A percentile compares a stretch with the other conserved stretches of the same genome.
Evolutionary conservation across 371 early-diverging fungal genomes (phyloP).

Genomic region (Circinella minor): DNA sequence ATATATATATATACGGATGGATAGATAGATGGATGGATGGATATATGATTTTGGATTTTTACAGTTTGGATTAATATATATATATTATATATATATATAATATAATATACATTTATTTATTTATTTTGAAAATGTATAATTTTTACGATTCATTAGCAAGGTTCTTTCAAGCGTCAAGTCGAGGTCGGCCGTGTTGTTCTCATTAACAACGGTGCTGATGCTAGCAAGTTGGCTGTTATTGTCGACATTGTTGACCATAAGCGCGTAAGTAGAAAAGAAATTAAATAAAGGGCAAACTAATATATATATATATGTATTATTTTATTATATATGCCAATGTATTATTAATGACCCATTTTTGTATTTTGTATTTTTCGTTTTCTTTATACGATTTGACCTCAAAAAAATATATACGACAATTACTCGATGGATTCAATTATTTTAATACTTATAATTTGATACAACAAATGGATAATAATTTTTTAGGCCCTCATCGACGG

Average conservation of each 20-base stretch:
- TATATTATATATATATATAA: too few relatives aligned
- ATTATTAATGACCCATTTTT: too few relatives aligned
- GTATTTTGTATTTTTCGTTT: too few relatives aligned
- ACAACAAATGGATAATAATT: neutral
- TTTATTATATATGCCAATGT: too few relatives aligned
- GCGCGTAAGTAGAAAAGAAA: slow-evolving; percentile 62
- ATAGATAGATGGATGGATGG: neutral
- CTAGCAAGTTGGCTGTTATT: slow-evolving; percentile 97
- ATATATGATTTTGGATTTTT: neutral
- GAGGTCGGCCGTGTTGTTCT: slow-evolving; percentile 98
- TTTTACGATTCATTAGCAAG: slow-evolving; percentile 35
- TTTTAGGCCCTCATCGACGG: slow-evolving; percentile 93
- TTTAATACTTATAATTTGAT: slow-evolving; percentile 1
- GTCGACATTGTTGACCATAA: slow-evolving; percentile 99
- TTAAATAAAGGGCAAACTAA: neutral
- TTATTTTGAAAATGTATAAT: neutral
- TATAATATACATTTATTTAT: too few relatives aligned
- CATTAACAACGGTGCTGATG: slow-evolving; percentile 91
- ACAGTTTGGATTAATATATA: neutral
- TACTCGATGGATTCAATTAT: neutral
- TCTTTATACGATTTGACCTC: neutral
- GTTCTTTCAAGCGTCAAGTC: slow-evolving; percentile 89
- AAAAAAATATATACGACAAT: neutral
- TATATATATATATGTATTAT: too few relatives aligned
- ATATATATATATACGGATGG: neutral